Conservation (phyloP, 768 basidiomycete species). For the Daedaleopsis nitida region DNA sequence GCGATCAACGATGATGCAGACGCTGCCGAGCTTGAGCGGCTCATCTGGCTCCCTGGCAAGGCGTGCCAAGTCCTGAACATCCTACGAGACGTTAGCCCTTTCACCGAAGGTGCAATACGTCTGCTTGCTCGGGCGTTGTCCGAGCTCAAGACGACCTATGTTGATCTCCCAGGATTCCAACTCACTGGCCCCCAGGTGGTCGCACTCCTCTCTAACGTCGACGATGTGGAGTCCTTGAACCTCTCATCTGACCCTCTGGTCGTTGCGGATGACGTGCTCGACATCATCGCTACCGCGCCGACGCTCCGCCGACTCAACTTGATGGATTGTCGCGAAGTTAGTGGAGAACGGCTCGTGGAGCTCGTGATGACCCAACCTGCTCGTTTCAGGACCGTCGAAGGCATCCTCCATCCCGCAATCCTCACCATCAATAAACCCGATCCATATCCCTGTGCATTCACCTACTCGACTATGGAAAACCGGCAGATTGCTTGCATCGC, state of each 20-base stretch:
- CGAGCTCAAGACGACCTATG: not conserved
- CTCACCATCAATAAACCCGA: slow-evolving; percentile 9
- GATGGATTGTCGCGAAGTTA: slow-evolving; percentile 30
- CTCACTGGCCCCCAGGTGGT: slow-evolving; percentile 30
- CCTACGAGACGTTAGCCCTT: slow-evolving; percentile 27
- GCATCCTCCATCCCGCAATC: slow-evolving; percentile 29
- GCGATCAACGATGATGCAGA: slow-evolving; percentile 28
- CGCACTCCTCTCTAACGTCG: slow-evolving; percentile 13
- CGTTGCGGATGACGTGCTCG: slow-evolving; percentile 25
- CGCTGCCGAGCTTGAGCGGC: slow-evolving; percentile 27
- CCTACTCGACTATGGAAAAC: slow-evolving; percentile 8
- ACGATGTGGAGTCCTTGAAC: slow-evolving; percentile 24
- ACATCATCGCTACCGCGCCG: slow-evolving; percentile 25
- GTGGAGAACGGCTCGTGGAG: slow-evolving; percentile 20
- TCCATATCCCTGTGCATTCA: slow-evolving; percentile 26
- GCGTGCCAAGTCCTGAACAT: slow-evolving; percentile 20
- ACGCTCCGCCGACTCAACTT: slow-evolving; percentile 28
- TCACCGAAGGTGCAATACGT: slow-evolving; percentile 28
- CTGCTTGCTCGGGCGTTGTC: slow-evolving; percentile 27
- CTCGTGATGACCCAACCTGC: slow-evolving; percentile 28
- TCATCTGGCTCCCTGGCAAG: slow-evolving; percentile 36
- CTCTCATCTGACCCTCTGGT: slow-evolving; percentile 33
- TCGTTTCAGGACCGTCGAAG: slow-evolving; percentile 33
- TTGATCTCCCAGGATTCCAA: slow-evolving; percentile 30
- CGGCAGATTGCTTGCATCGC: not conserved